Evolutionary conservation across 2,329 filamentous ascomycete species (phyloP).

Genomic region (Apiospora saccharicola): DNA sequence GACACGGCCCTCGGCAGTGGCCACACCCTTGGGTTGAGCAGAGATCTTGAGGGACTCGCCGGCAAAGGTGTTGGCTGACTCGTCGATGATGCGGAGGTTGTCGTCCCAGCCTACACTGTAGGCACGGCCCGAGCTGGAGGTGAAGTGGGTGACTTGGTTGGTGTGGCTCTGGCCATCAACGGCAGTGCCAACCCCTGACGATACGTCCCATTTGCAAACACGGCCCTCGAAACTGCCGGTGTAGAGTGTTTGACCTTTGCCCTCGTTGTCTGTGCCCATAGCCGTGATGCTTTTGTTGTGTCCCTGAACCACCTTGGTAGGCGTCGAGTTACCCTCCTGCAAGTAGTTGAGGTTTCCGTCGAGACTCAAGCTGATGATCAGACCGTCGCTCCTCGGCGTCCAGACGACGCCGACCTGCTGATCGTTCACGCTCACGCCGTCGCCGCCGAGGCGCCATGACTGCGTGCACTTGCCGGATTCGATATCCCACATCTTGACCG

Average conservation of each 20-base stretch:
- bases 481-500: slow-evolving; percentile 92
- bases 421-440: slow-evolving; percentile 74
- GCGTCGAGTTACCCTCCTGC: slow-evolving; percentile 72
- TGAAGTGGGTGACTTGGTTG: slow-evolving; percentile 84
- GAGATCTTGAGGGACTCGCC: slow-evolving; percentile 72
- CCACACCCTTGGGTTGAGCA: slow-evolving; percentile 73
- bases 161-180: slow-evolving; percentile 85
- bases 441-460: slow-evolving; percentile 84
- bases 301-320: slow-evolving; percentile 78
- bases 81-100: slow-evolving; percentile 80
- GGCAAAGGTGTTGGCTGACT: slow-evolving; percentile 76
- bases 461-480: slow-evolving; percentile 80
- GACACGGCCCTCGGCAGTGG: slow-evolving; percentile 48
- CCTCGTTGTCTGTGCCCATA: slow-evolving; percentile 63
- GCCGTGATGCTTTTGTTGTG: slow-evolving; percentile 93
- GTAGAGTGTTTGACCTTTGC: slow-evolving; percentile 72
- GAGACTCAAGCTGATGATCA: slow-evolving; percentile 90
- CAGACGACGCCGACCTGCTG: slow-evolving; percentile 97
- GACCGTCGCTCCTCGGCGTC: slow-evolving; percentile 81
- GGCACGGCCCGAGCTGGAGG: slow-evolving; percentile 67
- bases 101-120: slow-evolving; percentile 96
- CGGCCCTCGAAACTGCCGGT: slow-evolving; percentile 94
- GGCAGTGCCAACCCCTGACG: slow-evolving; percentile 70
- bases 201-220: slow-evolving; percentile 83
- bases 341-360: slow-evolving; percentile 92